phyloP scores from a whole-genome alignment of 441 rosid genomes.

The Flueggea neowawraea region DNA sequence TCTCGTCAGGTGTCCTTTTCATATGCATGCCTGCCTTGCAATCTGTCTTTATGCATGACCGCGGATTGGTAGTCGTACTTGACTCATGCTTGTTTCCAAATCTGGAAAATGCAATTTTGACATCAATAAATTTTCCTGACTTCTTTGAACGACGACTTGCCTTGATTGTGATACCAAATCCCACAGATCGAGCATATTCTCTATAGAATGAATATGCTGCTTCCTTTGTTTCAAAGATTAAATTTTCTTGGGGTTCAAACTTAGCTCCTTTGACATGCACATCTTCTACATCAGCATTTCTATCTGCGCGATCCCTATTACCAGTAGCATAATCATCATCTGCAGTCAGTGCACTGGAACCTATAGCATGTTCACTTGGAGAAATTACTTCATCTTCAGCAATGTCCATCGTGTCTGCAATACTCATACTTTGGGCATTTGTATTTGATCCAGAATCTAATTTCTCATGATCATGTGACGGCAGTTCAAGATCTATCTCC shows the following conservation, averaged over 20 bases:
- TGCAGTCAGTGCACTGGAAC: slow-evolving; percentile 15
- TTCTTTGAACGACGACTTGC: slow-evolving; percentile 61
- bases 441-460: slow-evolving; percentile 12
- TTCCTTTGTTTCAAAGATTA: slow-evolving; percentile 60
- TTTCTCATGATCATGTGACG: slow-evolving; percentile 26
- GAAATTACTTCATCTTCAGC: slow-evolving; percentile 29
- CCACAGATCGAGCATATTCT: slow-evolving; percentile 55
- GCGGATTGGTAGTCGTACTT: slow-evolving; percentile 26
- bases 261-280: slow-evolving; percentile 10
- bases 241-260: slow-evolving; percentile 32
- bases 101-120: slow-evolving; percentile 57
- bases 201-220: slow-evolving; percentile 57
- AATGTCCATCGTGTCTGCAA: slow-evolving; percentile 22
- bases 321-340: slow-evolving; percentile 15
- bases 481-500: slow-evolving; percentile 44
- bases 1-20: slow-evolving; percentile 58
- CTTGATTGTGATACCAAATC: slow-evolving; percentile 58
- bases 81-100: slow-evolving; percentile 53
- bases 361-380: slow-evolving; percentile 24
- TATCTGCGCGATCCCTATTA: slow-evolving; percentile 19
- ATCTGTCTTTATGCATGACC: slow-evolving; percentile 51
- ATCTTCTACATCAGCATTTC: slow-evolving; percentile 8
- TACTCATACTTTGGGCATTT: slow-evolving; percentile 16
- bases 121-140: slow-evolving; percentile 62
- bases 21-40: slow-evolving; percentile 72